Evolutionary conservation across 1,284 basidiomycete genomes (phyloP).

Genomic region (Mycosarcoma mackinlayi): DNA sequence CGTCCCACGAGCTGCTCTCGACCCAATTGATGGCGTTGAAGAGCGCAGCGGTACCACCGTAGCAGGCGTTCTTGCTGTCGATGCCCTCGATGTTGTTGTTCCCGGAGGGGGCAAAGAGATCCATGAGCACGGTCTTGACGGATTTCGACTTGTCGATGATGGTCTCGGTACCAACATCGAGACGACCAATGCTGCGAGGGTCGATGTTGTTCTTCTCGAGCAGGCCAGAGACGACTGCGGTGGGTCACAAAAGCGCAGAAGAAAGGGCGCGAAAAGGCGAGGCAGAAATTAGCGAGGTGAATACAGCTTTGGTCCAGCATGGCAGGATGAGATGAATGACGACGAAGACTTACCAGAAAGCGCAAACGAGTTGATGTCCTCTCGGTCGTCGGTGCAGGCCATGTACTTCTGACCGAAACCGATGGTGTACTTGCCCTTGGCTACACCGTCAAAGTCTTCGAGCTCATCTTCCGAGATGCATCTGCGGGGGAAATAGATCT

Average conservation of each 20-base stretch:
- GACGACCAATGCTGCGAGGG: slow-evolving; percentile 92
- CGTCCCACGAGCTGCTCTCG: slow-evolving; percentile 96
- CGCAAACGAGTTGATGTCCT: slow-evolving; percentile 98
- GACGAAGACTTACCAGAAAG: slow-evolving; percentile 78
- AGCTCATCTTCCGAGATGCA: slow-evolving; percentile 68
- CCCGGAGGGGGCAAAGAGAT: slow-evolving; percentile 88
- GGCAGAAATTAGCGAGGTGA: neutral
- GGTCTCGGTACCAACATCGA: slow-evolving; percentile 98
- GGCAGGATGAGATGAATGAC: neutral
- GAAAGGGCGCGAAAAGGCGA: neutral
- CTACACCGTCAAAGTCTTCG: slow-evolving; percentile 93
- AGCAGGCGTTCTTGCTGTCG: slow-evolving; percentile 99
- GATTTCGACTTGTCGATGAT: slow-evolving; percentile 99
- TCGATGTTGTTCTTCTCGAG: slow-evolving; percentile 96
- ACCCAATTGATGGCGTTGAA: slow-evolving; percentile 96
- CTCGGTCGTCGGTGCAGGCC: slow-evolving; percentile 92
- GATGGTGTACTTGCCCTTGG: slow-evolving; percentile 98
- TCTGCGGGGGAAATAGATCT: slow-evolving; percentile 91
- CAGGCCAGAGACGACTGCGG: slow-evolving; percentile 75
- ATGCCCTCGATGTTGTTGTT: slow-evolving; percentile 99
- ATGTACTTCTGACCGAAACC: slow-evolving; percentile 98
- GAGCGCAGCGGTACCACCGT: slow-evolving; percentile 95
- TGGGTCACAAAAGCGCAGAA: neutral
- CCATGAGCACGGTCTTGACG: slow-evolving; percentile 98
- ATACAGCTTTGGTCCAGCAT: neutral